A percentile compares a stretch with the other conserved stretches of the same genome.
These are phyloP conservation scores for Epichloe gansuensis DNA, from an alignment of 2,329 filamentous ascomycete genomes.

Conservation along the genomic window DNA sequence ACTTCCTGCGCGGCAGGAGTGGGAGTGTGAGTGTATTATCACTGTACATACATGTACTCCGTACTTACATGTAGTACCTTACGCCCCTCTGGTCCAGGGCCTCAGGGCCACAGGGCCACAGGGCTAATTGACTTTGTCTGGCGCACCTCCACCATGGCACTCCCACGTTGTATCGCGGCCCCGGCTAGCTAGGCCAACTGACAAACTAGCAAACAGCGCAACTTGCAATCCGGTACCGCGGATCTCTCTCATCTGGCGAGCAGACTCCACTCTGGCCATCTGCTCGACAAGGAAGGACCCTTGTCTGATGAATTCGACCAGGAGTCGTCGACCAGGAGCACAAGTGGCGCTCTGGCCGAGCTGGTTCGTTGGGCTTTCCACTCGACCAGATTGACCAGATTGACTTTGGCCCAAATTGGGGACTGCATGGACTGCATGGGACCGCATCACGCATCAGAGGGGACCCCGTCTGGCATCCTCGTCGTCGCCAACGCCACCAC, in stretches of 20 bases:
- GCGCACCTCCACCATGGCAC: conserved; percentile 4
- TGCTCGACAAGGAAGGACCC: conserved; percentile 6
- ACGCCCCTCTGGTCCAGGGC: too few species aligned
- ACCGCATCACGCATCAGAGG: too few species aligned
- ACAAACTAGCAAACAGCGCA: conserved; percentile 12
- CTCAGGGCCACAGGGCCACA: too few species aligned
- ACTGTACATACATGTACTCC: neutral
- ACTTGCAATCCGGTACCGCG: conserved; percentile 21
- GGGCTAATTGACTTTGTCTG: neutral
- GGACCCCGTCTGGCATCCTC: neutral
- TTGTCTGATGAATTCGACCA: conserved; percentile 1
- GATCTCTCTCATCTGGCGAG: conserved; percentile 14
- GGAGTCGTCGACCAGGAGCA: neutral
- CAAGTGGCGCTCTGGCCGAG: neutral
- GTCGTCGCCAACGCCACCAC: conserved; percentile 21
- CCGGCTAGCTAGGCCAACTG: conserved; percentile 7
- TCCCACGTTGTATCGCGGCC: conserved; percentile 12
- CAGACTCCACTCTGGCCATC: conserved; percentile 12
- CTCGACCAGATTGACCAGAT: neutral
- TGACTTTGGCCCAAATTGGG: neutral
- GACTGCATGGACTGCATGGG: neutral
- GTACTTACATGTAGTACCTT: neutral
- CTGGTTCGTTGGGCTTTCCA: neutral
- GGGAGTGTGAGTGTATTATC: neutral
- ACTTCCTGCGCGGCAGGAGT: neutral